Evolutionary conservation across 2,329 filamentous ascomycete species (phyloP), one percentile per base, ranked within the genome.

Genomic region (Rhinocladiella mackenziei): DNA sequence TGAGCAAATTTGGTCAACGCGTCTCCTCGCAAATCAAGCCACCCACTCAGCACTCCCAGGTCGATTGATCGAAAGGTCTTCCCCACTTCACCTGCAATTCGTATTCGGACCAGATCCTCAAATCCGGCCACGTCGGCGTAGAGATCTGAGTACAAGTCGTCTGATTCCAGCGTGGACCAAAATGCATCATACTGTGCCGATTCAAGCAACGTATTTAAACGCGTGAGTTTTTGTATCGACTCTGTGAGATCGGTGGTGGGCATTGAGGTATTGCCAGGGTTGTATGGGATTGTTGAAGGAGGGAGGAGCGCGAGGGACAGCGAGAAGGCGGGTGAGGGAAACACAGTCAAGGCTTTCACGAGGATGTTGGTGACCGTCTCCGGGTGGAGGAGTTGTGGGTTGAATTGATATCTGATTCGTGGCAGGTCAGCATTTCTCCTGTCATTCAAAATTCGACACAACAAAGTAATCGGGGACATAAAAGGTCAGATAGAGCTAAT

Each of bases 361-460:
- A 98, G 88, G 73, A 97, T 86, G 78, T 97, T 97, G 76, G 92
- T 97, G 69, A 92, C 89, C 63, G 91, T 88, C 71, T 98, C 92
- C 64, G 95, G 86, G 75, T 92, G 91, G 65, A 89, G 83, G 60
- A 95, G 87, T 75, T 97, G 89, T 39, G 92, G 92, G 80, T 98
- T 98, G 74, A 98, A 95, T 75, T 98, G 94, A 78, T 98, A 98
- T 56, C 92, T 98, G 46, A 52, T 48, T 47, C 38, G 8, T 7
- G n/a, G 18, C 34, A 23, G 39, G 50, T 55, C 43, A 56, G 55
- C 29, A 23, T 43, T 8, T 37, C 25, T 13, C 13, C n/a, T n/a
- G n/a, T n/a, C n/a, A n/a, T n/a, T n/a, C n/a, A n/a, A n/a, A n/a
- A n/a, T n/a, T n/a, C n/a, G n/a, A n/a, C n/a, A n/a, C n/a, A n/a